Evolutionary conservation across 2,329 filamentous ascomycete genomes (phyloP), one percentile per base, ranked within the genome.

Genomic region (Fusarium miscanthi): DNA sequence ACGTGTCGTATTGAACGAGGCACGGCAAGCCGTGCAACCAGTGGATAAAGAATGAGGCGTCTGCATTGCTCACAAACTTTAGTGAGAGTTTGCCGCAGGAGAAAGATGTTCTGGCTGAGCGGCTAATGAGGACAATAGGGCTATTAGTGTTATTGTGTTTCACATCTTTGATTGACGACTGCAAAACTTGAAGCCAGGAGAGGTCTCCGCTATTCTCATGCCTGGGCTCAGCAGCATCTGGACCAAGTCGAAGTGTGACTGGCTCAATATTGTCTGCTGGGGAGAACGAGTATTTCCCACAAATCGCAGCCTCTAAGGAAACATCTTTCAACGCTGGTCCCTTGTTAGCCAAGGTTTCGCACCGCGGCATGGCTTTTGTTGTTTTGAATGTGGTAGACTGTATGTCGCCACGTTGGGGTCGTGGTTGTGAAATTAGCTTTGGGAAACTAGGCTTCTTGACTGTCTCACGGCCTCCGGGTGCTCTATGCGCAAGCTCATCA

Each of bases 401-500:
- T 19, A 82, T 80, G 42, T 82, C 80, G 35, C 75, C 78, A 53
- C 78, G 74, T 33, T 68, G 59, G 33, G 45, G 19, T 19, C 42
- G 37, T 30, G 45, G 42, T n/a, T 63, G 62, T 16, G 62, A 60
- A 14, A 58, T 25, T 13, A 75, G 35, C 8, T 52, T 56, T 23
- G 72, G 63, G 31, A 73, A 74, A 41, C 72, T 74, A 46, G 59
- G 5, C 27, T 57, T 72, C 35, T 73, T 73, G 17, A 21, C 25
- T 49, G 56, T 14, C n/a, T 43, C 41, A 37, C 46, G 45, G n/a
- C 42, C 52, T 33, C 31, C 48, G 41, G 54, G 59, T 30, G 43
- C 49, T 21, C 41, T 46, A 8, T 62, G 35, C 6, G 59, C 70
- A 17, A 82, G 72, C 65, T 82, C 80, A 54, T 82, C 81, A 33